phyloP scores from a whole-genome alignment of 768 basidiomycete species.

The Stropharia rugosoannulata region DNA sequence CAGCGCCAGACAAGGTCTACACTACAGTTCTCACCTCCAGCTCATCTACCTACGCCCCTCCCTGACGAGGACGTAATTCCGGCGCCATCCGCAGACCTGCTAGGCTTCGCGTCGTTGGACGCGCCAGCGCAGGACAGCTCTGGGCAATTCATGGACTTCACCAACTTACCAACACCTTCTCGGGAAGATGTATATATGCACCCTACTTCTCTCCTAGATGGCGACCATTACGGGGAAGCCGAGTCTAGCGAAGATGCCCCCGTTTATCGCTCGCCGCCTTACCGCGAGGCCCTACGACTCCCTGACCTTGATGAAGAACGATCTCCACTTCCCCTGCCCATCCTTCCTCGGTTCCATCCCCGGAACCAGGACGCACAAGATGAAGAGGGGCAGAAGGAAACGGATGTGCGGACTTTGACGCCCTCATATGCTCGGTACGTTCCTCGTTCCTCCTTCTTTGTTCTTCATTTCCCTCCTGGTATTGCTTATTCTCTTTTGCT shows the following conservation, averaged over 20 bases:
- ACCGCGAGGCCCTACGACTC: slow-evolving; percentile 17
- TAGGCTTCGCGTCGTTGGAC: slow-evolving; percentile 4
- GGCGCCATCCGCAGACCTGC: neutral
- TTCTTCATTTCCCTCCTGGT: neutral
- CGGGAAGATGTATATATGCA: neutral
- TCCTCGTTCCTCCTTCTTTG: neutral
- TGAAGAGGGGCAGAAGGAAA: neutral
- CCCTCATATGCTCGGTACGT: slow-evolving; percentile 21
- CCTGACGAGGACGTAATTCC: slow-evolving; percentile 16
- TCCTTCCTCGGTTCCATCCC: slow-evolving; percentile 12
- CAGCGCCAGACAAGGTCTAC: neutral
- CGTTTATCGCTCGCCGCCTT: slow-evolving; percentile 26
- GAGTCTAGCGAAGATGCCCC: neutral
- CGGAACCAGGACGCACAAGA: neutral
- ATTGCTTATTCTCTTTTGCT: neutral
- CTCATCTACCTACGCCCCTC: slow-evolving; percentile 26
- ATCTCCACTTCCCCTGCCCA: slow-evolving; percentile 23
- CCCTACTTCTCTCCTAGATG: neutral
- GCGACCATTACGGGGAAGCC: neutral
- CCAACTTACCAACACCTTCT: slow-evolving; percentile 7
- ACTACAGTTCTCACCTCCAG: slow-evolving; percentile 17
- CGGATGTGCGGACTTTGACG: slow-evolving; percentile 13
- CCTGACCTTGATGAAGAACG: slow-evolving; percentile 14
- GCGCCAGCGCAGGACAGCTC: neutral
- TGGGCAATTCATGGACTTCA: slow-evolving; percentile 20